Base-by-base conservation (phyloP, 1,139 yeast species). In the Scheffersomyces segobiensis region DNA sequence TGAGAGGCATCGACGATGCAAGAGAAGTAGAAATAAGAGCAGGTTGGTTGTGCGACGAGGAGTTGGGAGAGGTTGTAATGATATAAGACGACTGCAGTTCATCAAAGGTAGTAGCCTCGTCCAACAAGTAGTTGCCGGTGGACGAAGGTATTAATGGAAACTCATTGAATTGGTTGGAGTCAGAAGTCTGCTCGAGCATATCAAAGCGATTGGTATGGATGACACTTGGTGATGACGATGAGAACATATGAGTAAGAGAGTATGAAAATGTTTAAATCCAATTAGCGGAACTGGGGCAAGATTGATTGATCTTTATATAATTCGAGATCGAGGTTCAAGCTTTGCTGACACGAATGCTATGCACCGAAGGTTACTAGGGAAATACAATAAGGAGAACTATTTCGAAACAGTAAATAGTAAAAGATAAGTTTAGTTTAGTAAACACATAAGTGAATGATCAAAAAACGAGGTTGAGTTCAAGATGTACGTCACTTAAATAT, bases 131-230 rank as follows among this genome's bases (percentile, higher is more conserved):
- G 49, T 51, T 51, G 21, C 50, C 54, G 18, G 52, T 54, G n/a
- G 53, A 54, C 18, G 52, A 55, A 47, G 52, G 53, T 26, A 54
- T 55, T 21, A 55, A 59, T 24, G 63, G 57, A 52, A 60, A 65
- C 26, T 66, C 66, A 56, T 59, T 65, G 56, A 59, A 58, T 48
- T 62, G 68, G 58, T 58, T 57, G 52, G 63, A 53, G 52, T 67
- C 70, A 49, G 64, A 55, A 32, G 65, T 56, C 17, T 69, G 68
- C 57, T 68, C 71, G 60, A 66, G 62, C 71, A 67, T 67, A 59
- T 65, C 67, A 57, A 66, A 60, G 56, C 67, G 68, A 57, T 60
- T 62, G 53, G 63, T 58, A 53, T 48, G 50, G 50, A 48, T 48
- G 21, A 48, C 26, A 48, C 50, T 48, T 14, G 50, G 50, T 26